Percentiles rank a stretch among this genome's conserved stretches.
Evolutionary conservation across 2,329 filamentous ascomycete species (phyloP).

Genomic region (Lanzia echinophila): DNA sequence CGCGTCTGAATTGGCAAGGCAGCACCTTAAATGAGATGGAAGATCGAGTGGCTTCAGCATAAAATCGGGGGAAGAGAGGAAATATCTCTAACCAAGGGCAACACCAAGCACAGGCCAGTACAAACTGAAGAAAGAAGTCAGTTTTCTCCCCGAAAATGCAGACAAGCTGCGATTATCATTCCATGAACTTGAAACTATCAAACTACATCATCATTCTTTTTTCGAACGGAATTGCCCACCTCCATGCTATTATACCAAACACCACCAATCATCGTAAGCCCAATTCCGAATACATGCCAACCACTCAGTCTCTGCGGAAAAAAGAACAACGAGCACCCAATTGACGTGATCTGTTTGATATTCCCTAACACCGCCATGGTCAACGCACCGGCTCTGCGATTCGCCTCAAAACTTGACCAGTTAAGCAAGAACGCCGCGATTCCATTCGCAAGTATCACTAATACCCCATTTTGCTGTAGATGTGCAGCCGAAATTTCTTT

Average conservation of each 20-base stretch:
- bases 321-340: conserved; percentile 39
- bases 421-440: conserved; percentile 50
- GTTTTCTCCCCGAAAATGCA: too few relatives aligned
- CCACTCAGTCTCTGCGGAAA: not conserved
- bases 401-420: conserved; percentile 50
- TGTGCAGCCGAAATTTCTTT: conserved; percentile 21
- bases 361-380: conserved; percentile 56
- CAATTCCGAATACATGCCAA: not conserved
- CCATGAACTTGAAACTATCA: not conserved
- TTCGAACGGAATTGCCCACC: not conserved
- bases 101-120: too few relatives aligned
- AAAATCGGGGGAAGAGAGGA: too few relatives aligned
- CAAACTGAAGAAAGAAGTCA: too few relatives aligned
- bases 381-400: conserved; percentile 50
- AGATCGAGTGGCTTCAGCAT: too few relatives aligned
- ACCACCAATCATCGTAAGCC: not conserved
- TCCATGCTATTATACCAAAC: not conserved
- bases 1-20: too few relatives aligned
- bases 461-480: conserved; percentile 22
- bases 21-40: too few relatives aligned
- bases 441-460: conserved; percentile 42
- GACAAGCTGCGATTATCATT: too few relatives aligned
- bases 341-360: conserved; percentile 51
- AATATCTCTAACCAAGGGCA: too few relatives aligned
- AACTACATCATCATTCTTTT: not conserved